Base-by-base conservation (phyloP, 371 early-diverging fungal genomes). In the Chytridium lagenaria region DNA sequence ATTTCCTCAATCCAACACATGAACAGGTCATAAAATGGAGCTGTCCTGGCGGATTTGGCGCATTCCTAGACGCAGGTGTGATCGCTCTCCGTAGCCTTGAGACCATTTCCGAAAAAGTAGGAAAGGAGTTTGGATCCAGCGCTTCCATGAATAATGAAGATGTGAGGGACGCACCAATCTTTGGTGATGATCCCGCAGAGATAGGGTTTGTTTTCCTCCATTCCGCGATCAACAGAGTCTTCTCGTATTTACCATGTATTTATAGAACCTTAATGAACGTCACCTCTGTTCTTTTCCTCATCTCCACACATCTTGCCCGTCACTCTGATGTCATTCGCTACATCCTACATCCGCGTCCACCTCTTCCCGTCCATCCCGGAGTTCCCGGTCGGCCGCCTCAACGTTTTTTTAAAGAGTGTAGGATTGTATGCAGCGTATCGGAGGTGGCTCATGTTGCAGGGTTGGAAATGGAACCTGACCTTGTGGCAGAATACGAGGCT, bases 281-380 rank as follows among this genome's bases (percentile, higher is more conserved):
- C 10, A 55, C 57, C 10, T 55, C 37, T 5, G 36, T 74, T n/a
- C 75, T 78, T 33, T 75, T 78, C 69, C 67, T 78, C 12, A 22
- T 74, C 38, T 74, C 74, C 3, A 37, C 74, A 12, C 78, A 78
- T 50, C n/a, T 78, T 2, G 64, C 71, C 19, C 70, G 78, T 12
- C 67, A 74, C 61, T 57, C 71, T 22, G 37, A 28, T 1, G 16
- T 16, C 5, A 68, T 78, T 44, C 40, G 59, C 38, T 7, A 15
- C 1, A 12, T 68, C 52, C 57, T 78, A 7, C 31, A 39, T 0
- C 12, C 37, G 31, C 65, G 38, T 15, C 50, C 64, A 7, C 57
- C 57, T 5, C 36, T 7, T 26, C 7, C 61, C 36, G 19, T 23
- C 61, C 61, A 37, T 3, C 61, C 19, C 36, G 5, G 12, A 33